Evolutionary conservation across 768 basidiomycete genomes (phyloP), one percentile per base, ranked within the genome.

Genomic region (Tulasnella calospora): DNA sequence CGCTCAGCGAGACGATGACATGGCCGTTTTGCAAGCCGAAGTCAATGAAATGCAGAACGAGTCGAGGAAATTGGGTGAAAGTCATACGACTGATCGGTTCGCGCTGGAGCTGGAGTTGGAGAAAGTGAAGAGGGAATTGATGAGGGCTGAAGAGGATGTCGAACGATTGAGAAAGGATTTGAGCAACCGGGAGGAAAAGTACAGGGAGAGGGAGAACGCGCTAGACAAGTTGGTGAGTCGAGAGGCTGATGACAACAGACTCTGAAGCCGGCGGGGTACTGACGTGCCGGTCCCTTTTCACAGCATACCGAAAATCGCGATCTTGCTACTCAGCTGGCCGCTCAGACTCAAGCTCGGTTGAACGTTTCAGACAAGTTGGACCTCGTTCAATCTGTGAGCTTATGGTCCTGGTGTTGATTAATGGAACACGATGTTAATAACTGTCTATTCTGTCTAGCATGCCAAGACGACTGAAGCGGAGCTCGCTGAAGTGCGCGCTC

Each of bases 341-440:
- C 91, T 13, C 94, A 96, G 84, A 94, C 93, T 0, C 97, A 98
- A 83, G 92, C 94, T 19, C 86, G 93, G 77, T 85, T 99, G 74
- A 94, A 96, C 81, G 83, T 95, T 5, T 89, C 92, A 1, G 97
- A 98, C 85, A 97, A 95, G 88, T 86, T 98, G n/a, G 96, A 98
- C 81, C 81, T 82, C 0, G 87, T 89, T 1, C 90, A 92, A 81
- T 86, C 88, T 36, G 86, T 84, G 47, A 69, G 85, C 19, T 57
- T 70, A 33, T 15, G 19, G 12, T 38, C 17, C 19, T 8, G 71
- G 7, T 40, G 67, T 36, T 71, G 30, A 40, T 21, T 10, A 10
- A 69, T 67, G 27, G 40, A 70, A 51, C 71, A 57, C 57, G 27
- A 69, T 67, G 69, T 41, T 72, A 7, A 71, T 23, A 35, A 35